A percentile compares a stretch with the other conserved stretches of the same genome.
These are phyloP conservation scores for Solanum raphanifolium DNA, from an alignment of 257 asterid species.

Conservation along the genomic window DNA sequence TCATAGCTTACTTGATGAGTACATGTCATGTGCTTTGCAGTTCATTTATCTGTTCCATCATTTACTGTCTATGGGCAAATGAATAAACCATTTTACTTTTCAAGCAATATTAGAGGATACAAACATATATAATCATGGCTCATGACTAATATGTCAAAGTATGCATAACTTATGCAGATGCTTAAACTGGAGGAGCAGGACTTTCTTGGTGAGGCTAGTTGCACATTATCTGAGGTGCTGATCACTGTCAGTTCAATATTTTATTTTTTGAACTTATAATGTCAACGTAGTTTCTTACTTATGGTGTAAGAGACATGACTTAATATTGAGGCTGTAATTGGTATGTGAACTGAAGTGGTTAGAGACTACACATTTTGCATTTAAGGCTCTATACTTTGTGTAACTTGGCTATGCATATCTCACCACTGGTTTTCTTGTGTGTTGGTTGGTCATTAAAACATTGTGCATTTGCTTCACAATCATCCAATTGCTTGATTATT, in stretches of 20 bases:
- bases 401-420: not conserved
- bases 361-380: not conserved
- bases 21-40: not conserved
- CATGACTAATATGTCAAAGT: not conserved
- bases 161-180: slow-evolving; percentile 14
- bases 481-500: not conserved
- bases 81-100: not conserved
- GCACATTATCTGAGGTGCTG: slow-evolving; percentile 76
- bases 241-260: slow-evolving; percentile 4
- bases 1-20: not conserved
- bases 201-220: slow-evolving; percentile 91
- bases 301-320: not conserved
- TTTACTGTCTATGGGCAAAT: not conserved
- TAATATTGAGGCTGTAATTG: not conserved
- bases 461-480: not conserved
- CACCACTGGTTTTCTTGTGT: not conserved
- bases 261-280: not conserved
- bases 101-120: not conserved
- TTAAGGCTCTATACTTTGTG: not conserved
- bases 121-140: not conserved
- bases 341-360: not conserved
- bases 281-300: not conserved
- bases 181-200: slow-evolving; percentile 89
- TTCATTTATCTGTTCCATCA: not conserved
- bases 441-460: not conserved